phyloP scores from a whole-genome alignment of 495 filamentous ascomycete species.

The Delitschia confertaspora region DNA sequence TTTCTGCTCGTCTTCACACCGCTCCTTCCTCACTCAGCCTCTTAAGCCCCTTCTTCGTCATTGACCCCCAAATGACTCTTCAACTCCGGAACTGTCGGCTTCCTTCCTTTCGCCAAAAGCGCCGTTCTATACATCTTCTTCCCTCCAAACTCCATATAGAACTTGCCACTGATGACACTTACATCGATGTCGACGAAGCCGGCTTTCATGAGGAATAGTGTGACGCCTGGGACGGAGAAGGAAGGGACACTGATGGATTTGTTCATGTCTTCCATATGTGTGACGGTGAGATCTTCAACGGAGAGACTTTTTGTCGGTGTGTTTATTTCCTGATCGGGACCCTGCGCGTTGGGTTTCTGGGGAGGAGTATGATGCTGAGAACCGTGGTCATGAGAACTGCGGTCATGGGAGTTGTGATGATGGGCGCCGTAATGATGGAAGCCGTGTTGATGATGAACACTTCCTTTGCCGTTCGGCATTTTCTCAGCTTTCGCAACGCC shows the following conservation, averaged over 20 bases:
- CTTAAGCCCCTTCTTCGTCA: too few species aligned
- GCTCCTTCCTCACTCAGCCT: too few species aligned
- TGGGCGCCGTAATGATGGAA: constrained; percentile 11
- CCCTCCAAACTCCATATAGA: constrained; percentile 22
- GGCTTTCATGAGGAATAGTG: constrained; percentile 17
- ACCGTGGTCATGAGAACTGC: background rate
- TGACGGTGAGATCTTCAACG: background rate
- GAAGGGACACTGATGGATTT: constrained; percentile 5
- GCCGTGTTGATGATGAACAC: constrained; percentile 32
- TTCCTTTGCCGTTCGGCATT: constrained; percentile 43
- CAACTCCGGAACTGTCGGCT: constrained; percentile 4
- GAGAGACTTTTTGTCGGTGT: background rate
- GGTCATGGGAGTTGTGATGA: background rate
- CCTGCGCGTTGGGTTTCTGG: background rate
- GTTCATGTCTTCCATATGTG: constrained; percentile 2
- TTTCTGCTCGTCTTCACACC: too few species aligned
- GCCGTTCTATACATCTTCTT: constrained; percentile 17
- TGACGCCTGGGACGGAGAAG: constrained; percentile 15
- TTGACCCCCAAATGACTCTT: too few species aligned
- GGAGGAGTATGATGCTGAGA: constrained; percentile 2
- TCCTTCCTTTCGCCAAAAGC: constrained; percentile 22
- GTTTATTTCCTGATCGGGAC: background rate
- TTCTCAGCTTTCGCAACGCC: constrained; percentile 8
- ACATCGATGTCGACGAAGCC: constrained; percentile 23
- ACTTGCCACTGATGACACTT: constrained; percentile 9